These are phyloP conservation scores for Tolypocladium tundrense DNA, from an alignment of 2,329 filamentous ascomycete species.

Conservation along the genomic window DNA sequence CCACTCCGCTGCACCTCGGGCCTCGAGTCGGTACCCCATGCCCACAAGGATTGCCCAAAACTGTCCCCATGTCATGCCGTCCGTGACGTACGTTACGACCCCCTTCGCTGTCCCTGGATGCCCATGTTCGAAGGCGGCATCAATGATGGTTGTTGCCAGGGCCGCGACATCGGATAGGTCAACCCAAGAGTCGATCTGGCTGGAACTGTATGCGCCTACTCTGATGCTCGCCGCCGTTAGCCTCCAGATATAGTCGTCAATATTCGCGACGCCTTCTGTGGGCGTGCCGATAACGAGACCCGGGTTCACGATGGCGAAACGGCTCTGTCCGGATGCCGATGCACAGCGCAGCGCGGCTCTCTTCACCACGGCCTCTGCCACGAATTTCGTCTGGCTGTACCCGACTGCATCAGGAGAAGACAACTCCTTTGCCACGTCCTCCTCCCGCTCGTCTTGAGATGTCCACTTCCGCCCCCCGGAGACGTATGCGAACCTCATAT, in stretches of 20 bases:
- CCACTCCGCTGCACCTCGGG: neutral
- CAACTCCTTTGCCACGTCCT: conserved; percentile 1
- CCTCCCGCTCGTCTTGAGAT: neutral
- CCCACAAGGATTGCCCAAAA: conserved; percentile 1
- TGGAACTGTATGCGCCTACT: conserved; percentile 6
- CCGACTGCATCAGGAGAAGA: conserved; percentile 3
- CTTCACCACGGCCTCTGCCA: conserved; percentile 9
- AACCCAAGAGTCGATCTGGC: conserved; percentile 1
- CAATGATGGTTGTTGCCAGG: conserved; percentile 4
- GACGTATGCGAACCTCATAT: conserved; percentile 2
- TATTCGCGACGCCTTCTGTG: conserved; percentile 10
- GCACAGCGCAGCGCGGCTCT: conserved; percentile 6
- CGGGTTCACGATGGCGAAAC: neutral
- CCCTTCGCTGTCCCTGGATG: neutral
- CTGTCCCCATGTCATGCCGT: conserved; percentile 1
- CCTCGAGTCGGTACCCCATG: conserved; percentile 1
- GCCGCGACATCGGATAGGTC: conserved; percentile 4
- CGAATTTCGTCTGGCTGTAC: conserved; percentile 14
- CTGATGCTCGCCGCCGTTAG: conserved; percentile 6
- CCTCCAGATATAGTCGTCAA: conserved; percentile 11
- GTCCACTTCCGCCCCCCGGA: neutral
- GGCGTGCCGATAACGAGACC: conserved; percentile 12
- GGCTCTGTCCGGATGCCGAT: neutral
- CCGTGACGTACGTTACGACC: neutral
- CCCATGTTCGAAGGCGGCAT: neutral